Evolutionary conservation across 768 basidiomycete genomes (phyloP).

Genomic region (Naganishia onofrii): DNA sequence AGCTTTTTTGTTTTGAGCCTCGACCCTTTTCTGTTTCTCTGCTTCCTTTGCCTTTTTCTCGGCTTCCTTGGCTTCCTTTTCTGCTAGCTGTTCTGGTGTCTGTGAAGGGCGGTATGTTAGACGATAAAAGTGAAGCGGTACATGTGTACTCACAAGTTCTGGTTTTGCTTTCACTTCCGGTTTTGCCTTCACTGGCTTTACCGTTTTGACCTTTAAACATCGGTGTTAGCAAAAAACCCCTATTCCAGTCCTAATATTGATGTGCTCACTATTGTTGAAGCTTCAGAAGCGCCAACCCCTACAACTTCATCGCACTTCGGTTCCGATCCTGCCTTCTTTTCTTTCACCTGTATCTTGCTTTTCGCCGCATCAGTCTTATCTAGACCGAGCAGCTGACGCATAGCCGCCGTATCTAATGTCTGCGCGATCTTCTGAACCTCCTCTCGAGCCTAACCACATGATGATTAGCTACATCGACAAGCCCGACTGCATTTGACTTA

Average conservation of each 20-base stretch:
- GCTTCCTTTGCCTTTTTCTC: slow-evolving; percentile 23
- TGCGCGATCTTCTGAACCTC: neutral
- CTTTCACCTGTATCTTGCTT: neutral
- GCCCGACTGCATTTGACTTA: neutral
- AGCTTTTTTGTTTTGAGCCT: neutral
- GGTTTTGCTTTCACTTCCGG: slow-evolving; percentile 1
- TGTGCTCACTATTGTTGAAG: neutral
- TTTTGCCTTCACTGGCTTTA: slow-evolving; percentile 8
- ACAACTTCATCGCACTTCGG: neutral
- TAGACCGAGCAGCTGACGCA: neutral
- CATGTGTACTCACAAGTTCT: slow-evolving; percentile 6
- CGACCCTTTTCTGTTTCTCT: slow-evolving; percentile 2
- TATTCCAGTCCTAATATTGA: too few species aligned
- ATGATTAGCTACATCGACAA: neutral
- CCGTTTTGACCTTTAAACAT: slow-evolving; percentile 1
- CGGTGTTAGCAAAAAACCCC: neutral
- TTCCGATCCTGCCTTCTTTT: slow-evolving; percentile 1
- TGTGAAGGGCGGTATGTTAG: neutral
- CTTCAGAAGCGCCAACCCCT: neutral
- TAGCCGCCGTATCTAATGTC: neutral
- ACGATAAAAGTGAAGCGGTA: neutral
- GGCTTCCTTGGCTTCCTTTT: slow-evolving; percentile 28
- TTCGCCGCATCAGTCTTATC: slow-evolving; percentile 12
- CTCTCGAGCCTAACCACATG: neutral
- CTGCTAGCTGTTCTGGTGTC: slow-evolving; percentile 11